Base-by-base conservation (phyloP, 2,329 filamentous ascomycete genomes). In the Phialophora verrucosa region DNA sequence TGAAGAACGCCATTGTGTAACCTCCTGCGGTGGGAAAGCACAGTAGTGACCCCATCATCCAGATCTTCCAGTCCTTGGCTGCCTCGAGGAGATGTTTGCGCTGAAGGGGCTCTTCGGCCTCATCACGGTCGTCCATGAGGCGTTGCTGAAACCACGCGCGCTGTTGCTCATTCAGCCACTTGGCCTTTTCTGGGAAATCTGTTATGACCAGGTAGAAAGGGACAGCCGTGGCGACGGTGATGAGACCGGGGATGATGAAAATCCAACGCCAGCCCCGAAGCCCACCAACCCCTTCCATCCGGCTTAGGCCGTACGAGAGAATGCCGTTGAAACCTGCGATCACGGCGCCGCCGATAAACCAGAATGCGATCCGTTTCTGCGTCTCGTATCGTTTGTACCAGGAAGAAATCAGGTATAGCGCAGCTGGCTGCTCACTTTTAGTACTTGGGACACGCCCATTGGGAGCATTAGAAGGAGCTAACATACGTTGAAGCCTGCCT, bases 161-260 rank as follows among this genome's bases (percentile, higher is more conserved):
- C 23, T 93, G 91, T 20, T 91, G 87, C 12, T 87, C 80, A 4
- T 78, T 84, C 63, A 93, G 82, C 90, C 90, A 93, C 72, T 85
- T 44, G 6, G 66, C 72, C 62, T 75, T 75, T n/a, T 63, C 56
- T 14, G 60, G 66, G 50, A 69, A 64, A n/a, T 63, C 63, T 12
- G 27, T 50, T 32, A 63, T 23, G 14, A 51, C n/a, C 17, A 63
- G 35, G 20, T 47, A 68, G 17, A 58, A 38, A 51, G 73, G 58
- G n/a, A 76, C 47, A 0, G 76, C 75, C 1, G 78, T 62, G 1
- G 54, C 65, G 20, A 31, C 20, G 27, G 65, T 69, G 51, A 68
- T 61, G 25, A 83, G 73, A 4, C 83, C 83, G 73, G 85, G 83
- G 4, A 79, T 73, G 38, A 83, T 80, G 70, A 83, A 83, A 38